Evolutionary conservation across 2,329 filamentous ascomycete species (phyloP).

Genomic region (Camillea tinctor): DNA sequence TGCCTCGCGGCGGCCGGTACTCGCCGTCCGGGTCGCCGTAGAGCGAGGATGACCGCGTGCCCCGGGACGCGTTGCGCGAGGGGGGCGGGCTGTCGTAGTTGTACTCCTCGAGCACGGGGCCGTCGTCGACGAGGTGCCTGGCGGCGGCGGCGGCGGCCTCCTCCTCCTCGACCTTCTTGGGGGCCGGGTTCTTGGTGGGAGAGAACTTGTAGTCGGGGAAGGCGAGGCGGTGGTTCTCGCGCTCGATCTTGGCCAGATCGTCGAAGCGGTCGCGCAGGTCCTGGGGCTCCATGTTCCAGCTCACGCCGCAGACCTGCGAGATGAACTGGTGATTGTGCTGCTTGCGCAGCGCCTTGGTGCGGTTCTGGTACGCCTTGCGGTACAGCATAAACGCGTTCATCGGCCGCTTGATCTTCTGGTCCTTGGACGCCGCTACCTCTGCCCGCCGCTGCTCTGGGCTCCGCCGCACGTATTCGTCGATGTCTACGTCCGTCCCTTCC

Average conservation of each 20-base stretch:
- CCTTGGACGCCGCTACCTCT: slow-evolving; percentile 68
- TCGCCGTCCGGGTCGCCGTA: slow-evolving; percentile 34
- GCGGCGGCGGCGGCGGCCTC: slow-evolving; percentile 9
- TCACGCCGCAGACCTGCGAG: slow-evolving; percentile 80
- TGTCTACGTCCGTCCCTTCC: slow-evolving; percentile 68
- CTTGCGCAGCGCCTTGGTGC: slow-evolving; percentile 76
- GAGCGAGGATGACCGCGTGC: slow-evolving; percentile 26
- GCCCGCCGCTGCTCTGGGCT: slow-evolving; percentile 61
- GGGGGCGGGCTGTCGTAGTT: slow-evolving; percentile 38
- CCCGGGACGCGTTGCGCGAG: slow-evolving; percentile 31
- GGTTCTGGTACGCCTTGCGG: slow-evolving; percentile 84
- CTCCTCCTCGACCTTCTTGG: slow-evolving; percentile 26
- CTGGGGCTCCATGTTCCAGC: slow-evolving; percentile 80
- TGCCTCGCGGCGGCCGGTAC: slow-evolving; percentile 20
- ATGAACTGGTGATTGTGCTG: slow-evolving; percentile 94
- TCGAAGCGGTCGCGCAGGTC: slow-evolving; percentile 74
- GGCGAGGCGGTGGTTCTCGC: slow-evolving; percentile 78
- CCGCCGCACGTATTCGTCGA: slow-evolving; percentile 76
- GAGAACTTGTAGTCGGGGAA: slow-evolving; percentile 95
- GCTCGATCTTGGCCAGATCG: slow-evolving; percentile 74
- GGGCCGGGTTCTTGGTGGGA: slow-evolving; percentile 54
- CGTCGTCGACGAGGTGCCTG: slow-evolving; percentile 36
- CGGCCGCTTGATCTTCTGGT: slow-evolving; percentile 79
- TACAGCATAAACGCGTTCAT: slow-evolving; percentile 99
- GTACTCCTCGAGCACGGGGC: slow-evolving; percentile 47